phyloP scores from a whole-genome alignment of 2,329 filamentous ascomycete genomes.

The Fusarium nisikadoi region DNA sequence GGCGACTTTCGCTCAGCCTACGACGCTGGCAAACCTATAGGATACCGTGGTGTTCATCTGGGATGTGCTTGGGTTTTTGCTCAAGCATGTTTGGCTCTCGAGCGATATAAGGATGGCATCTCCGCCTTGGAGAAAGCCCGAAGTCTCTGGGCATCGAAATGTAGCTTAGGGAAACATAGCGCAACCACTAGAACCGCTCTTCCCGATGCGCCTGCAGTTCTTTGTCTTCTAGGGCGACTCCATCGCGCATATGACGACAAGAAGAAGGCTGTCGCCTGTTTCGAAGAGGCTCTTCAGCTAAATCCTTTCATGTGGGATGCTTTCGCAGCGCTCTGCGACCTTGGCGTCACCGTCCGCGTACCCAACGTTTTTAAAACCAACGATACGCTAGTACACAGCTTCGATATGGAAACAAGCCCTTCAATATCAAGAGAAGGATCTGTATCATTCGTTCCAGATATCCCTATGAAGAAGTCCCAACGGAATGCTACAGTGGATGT shows the following conservation, averaged over 20 bases:
- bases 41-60: conserved; percentile 77
- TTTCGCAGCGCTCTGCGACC: conserved; percentile 88
- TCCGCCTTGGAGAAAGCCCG: conserved; percentile 84
- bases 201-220: conserved; percentile 86
- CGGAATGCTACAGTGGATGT: conserved; percentile 53
- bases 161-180: conserved; percentile 84
- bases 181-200: conserved; percentile 77
- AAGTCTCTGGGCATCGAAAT: conserved; percentile 78
- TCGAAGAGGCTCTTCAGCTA: conserved; percentile 85
- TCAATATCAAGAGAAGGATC: conserved; percentile 52
- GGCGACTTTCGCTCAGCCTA: conserved; percentile 87
- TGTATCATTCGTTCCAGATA: conserved; percentile 51
- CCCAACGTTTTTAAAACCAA: conserved; percentile 87
- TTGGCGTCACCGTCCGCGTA: conserved; percentile 82
- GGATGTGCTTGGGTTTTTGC: conserved; percentile 94
- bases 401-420: conserved; percentile 52
- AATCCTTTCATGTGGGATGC: conserved; percentile 99
- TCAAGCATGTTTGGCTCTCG: conserved; percentile 84
- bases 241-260: conserved; percentile 85
- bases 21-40: conserved; percentile 79
- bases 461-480: conserved; percentile 54
- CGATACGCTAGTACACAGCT: conserved; percentile 60
- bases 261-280: conserved; percentile 84
- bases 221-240: conserved; percentile 86
- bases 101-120: conserved; percentile 83